Percentiles rank a stretch among this genome's conserved stretches.
These are phyloP conservation scores for Hyphopichia buzzinii DNA, from an alignment of 1,139 yeast species.

Conservation along the genomic window DNA sequence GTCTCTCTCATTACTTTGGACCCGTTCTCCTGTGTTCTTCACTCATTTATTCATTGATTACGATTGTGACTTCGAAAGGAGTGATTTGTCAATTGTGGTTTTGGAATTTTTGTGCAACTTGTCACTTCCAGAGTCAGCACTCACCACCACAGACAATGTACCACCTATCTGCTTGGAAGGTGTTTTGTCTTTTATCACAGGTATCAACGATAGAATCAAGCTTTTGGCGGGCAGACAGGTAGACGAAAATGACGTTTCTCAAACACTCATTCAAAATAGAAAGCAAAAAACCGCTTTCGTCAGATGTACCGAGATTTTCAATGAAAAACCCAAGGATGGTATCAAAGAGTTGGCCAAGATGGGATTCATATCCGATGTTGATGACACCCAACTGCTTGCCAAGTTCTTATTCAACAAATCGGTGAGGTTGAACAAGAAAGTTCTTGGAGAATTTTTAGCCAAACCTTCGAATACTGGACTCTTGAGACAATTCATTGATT, in stretches of 20 bases:
- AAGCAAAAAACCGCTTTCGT: slow-evolving; percentile 71
- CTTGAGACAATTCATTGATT: slow-evolving; percentile 60
- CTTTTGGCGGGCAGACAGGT: slow-evolving; percentile 11
- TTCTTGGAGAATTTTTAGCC: slow-evolving; percentile 82
- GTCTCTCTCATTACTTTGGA: slow-evolving; percentile 79
- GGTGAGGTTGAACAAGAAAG: slow-evolving; percentile 79
- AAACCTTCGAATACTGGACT: slow-evolving; percentile 66
- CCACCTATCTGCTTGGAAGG: slow-evolving; percentile 96
- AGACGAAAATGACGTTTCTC: slow-evolving; percentile 18
- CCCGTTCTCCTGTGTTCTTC: slow-evolving; percentile 77
- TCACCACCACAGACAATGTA: slow-evolving; percentile 75
- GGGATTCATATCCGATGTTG: slow-evolving; percentile 59
- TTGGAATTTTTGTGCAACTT: slow-evolving; percentile 71
- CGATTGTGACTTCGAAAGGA: slow-evolving; percentile 88
- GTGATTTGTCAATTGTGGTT: slow-evolving; percentile 71
- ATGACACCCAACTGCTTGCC: slow-evolving; percentile 63
- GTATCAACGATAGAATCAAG: slow-evolving; percentile 60
- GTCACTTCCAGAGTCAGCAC: slow-evolving; percentile 78
- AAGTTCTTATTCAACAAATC: slow-evolving; percentile 74
- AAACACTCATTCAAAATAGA: slow-evolving; percentile 41
- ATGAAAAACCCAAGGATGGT: slow-evolving; percentile 76
- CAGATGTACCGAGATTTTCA: slow-evolving; percentile 69
- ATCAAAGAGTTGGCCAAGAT: slow-evolving; percentile 57
- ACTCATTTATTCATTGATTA: slow-evolving; percentile 75
- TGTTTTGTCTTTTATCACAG: slow-evolving; percentile 64